Evolutionary conservation across 257 asterid genomes (phyloP), one percentile per base, ranked within the genome.

Genomic region (Paraleonurus japonicus): DNA sequence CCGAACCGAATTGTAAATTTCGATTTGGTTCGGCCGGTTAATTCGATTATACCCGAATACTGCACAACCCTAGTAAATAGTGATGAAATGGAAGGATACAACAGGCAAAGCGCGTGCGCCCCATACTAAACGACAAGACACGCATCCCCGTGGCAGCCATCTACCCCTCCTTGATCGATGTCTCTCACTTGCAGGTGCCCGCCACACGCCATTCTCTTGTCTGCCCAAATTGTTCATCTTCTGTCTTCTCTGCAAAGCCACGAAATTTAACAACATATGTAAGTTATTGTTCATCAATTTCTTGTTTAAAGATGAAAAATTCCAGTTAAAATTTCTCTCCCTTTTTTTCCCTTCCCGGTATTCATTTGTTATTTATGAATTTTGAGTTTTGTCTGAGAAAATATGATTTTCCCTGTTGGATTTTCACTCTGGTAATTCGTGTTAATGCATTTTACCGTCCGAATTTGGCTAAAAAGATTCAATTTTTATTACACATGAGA

Each of bases 141-240:
- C 6, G 8, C 5, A 8, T 78, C 65, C 77, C 20, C 54, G 76
- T 81, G 80, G 83, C 75, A 62, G 24, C 41, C 65, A 32, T 62
- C 62, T 3, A 37, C 67, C 45, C 51, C 39, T 72, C 81, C 61
- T 63, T 78, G 26, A 60, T 39, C 23, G 53, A 48, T 70, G 35
- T 51, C 65, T 53, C 75, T 81, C 84, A n/a, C n/a, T n/a, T n/a
- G n/a, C n/a, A n/a, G n/a, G n/a, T n/a, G n/a, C 68, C 72, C 53
- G 78, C 81, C 88, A 83, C 88, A 79, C 90, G 88, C 88, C 75
- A n/a, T n/a, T n/a, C n/a, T n/a, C n/a, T n/a, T n/a, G n/a, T n/a
- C n/a, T n/a, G n/a, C n/a, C n/a, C n/a, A n/a, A n/a, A n/a, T n/a
- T n/a, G n/a, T n/a, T n/a, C n/a, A n/a, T n/a, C n/a, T n/a, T n/a